Base-by-base conservation (phyloP, 228 moss, liverwort and hornwort species). In the Sphagnum magellanicum region DNA sequence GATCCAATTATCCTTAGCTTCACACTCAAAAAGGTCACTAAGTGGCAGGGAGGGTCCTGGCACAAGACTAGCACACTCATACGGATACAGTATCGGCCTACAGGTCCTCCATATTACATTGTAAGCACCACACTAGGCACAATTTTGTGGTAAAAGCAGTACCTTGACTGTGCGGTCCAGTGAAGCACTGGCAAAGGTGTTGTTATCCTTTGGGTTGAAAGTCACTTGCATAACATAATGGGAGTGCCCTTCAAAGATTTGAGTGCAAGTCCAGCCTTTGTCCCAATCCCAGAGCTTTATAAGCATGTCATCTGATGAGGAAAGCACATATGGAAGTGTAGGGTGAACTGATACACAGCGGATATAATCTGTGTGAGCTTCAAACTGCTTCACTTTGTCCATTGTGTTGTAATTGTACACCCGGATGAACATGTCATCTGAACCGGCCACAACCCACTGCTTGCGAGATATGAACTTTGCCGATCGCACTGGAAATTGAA, bases 281-380 rank as follows among this genome's bases (percentile, higher is more conserved):
- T 97, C 97, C 97, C 97, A 97, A 70, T 97, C 97, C 97, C 97
- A 97, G 32, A 97, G 93, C 85, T 97, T 97, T 59, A 97, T 93
- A n/a, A 97, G 97, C 97, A 97, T 97, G 67, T 97, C 97, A 74
- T 97, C 97, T 61, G 97, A 97, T 11, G 88, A 93, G 50, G 97
- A 97, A 49, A 97, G 81, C 59, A 97, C 90, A 78, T 90, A 97
- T 0, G 97, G 91, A 63, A 97, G 76, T 7, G 90, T 93, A 53
- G 97, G 97, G 70, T 97, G 97, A 66, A 97, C 97, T 53, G 79
- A 83, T 32, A 97, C 79, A 74, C 87, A 88, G 67, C 97, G 83
- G 66, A 97, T 97, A 71, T 93, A 97, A 68, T 97, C 97, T 51
- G 91, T 86, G 72, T 97, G 97, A 65, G 92, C 96, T 73, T 96